phyloP scores from a whole-genome alignment of 495 filamentous ascomycete genomes.

The Thermochaetoides thermophila region DNA sequence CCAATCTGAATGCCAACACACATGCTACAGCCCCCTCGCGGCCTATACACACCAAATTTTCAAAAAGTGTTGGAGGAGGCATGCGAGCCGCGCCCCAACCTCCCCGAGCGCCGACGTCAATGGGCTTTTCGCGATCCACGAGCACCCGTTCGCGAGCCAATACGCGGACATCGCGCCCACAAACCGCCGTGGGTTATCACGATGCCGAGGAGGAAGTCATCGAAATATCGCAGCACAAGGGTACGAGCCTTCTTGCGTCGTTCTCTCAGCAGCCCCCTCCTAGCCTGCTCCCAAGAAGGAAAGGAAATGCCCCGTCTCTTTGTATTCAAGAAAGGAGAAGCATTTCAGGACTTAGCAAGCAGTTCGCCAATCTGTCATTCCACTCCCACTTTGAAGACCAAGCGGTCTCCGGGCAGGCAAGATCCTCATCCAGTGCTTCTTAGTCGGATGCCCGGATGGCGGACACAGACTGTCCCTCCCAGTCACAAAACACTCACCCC shows the following conservation, averaged over 20 bases:
- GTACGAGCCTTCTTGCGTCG: constrained; percentile 35
- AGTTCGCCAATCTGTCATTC: constrained; percentile 19
- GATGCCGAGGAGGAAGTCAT: constrained; percentile 21
- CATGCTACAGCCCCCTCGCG: constrained; percentile 5
- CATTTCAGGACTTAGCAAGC: constrained; percentile 10
- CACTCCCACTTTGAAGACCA: constrained; percentile 18
- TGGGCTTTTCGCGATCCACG: constrained; percentile 25
- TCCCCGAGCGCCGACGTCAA: too few species aligned
- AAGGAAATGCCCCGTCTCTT: too few species aligned
- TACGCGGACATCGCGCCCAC: constrained; percentile 35
- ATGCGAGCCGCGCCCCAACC: too few species aligned
- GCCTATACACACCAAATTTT: constrained; percentile 31
- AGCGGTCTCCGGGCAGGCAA: constrained; percentile 21
- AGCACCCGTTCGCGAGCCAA: constrained; percentile 25
- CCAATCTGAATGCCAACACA: neutral
- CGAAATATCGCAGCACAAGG: constrained; percentile 43
- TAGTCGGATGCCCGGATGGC: constrained; percentile 8
- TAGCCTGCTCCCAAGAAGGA: too few species aligned
- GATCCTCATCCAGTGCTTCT: constrained; percentile 3
- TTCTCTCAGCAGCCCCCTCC: constrained; percentile 15
- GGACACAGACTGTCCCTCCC: too few species aligned
- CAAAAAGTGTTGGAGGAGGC: constrained; percentile 41
- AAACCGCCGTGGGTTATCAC: constrained; percentile 46
- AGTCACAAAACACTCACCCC: too few species aligned
- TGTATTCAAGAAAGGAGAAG: constrained; percentile 11